phyloP scores from a whole-genome alignment of 2,329 filamentous ascomycete species.

The Microsporum canis region DNA sequence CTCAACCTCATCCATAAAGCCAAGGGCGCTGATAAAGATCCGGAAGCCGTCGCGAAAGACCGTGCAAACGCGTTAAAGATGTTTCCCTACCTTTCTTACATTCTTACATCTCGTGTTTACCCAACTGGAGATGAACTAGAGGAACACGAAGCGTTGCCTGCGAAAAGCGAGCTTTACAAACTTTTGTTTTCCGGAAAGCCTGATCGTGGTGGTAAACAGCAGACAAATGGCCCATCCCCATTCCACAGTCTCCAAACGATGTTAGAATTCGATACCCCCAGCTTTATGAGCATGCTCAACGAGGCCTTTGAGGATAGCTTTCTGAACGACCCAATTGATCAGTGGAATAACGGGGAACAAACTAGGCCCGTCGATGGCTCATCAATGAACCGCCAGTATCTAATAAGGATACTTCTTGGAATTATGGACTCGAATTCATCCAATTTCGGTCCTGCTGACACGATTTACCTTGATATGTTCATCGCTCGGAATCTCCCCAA shows the following conservation, averaged over 20 bases:
- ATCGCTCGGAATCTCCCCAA: slow-evolving; percentile 91
- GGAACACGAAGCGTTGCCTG: slow-evolving; percentile 59
- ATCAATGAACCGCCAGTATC: slow-evolving; percentile 80
- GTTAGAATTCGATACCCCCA: slow-evolving; percentile 77
- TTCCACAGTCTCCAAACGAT: slow-evolving; percentile 80
- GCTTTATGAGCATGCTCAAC: slow-evolving; percentile 88
- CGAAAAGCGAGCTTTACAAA: slow-evolving; percentile 83
- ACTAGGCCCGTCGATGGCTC: slow-evolving; percentile 45
- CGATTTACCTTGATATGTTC: slow-evolving; percentile 97
- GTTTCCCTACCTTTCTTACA: slow-evolving; percentile 89
- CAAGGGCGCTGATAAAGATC: slow-evolving; percentile 28
- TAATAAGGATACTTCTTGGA: slow-evolving; percentile 80
- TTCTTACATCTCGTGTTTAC: slow-evolving; percentile 80
- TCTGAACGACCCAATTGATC: slow-evolving; percentile 66
- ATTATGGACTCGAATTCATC: slow-evolving; percentile 59
- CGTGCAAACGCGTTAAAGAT: slow-evolving; percentile 68
- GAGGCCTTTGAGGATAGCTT: slow-evolving; percentile 95
- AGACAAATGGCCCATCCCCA: slow-evolving; percentile 42
- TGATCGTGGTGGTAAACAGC: neutral
- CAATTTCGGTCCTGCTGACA: slow-evolving; percentile 67
- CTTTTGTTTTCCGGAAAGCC: slow-evolving; percentile 76
- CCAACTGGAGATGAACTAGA: slow-evolving; percentile 68
- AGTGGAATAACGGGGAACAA: slow-evolving; percentile 48
- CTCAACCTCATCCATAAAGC: slow-evolving; percentile 38
- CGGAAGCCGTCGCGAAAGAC: slow-evolving; percentile 46